phyloP scores from a whole-genome alignment of 1,139 yeast genomes.

The Suhomyces yuchorum region DNA sequence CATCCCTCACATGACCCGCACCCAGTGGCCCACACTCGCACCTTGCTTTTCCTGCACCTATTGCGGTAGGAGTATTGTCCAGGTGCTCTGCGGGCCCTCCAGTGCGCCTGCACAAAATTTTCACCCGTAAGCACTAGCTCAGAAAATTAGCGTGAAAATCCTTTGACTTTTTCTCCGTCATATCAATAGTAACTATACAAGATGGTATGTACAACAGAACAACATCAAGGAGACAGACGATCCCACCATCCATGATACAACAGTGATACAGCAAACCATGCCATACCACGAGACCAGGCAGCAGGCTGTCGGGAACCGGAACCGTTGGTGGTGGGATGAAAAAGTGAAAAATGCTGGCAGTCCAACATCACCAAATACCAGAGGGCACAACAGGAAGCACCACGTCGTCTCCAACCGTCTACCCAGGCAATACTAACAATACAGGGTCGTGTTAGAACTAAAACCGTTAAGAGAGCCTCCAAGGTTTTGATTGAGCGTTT shows the following conservation, averaged over 20 bases:
- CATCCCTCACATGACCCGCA: slow-evolving; percentile 8
- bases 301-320: no score
- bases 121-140: slow-evolving; percentile 11
- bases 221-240: background rate
- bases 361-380: background rate
- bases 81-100: slow-evolving; percentile 3
- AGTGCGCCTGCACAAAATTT: slow-evolving; percentile 14
- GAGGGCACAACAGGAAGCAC: background rate
- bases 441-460: slow-evolving; percentile 98
- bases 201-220: slow-evolving; percentile 36
- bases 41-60: slow-evolving; percentile 3
- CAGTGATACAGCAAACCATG: background rate
- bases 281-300: background rate
- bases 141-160: slow-evolving; percentile 12
- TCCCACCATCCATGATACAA: background rate
- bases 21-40: no score
- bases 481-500: slow-evolving; percentile 99
- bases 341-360: background rate
- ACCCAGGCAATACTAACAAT: slow-evolving; percentile 31
- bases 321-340: background rate
- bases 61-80: background rate
- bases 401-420: background rate
- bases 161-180: slow-evolving; percentile 19
- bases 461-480: slow-evolving; percentile 99
- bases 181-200: slow-evolving; percentile 34